Conservation (phyloP, 2,329 filamentous ascomycete species). For the Aaosphaeria pasadenensis region DNA sequence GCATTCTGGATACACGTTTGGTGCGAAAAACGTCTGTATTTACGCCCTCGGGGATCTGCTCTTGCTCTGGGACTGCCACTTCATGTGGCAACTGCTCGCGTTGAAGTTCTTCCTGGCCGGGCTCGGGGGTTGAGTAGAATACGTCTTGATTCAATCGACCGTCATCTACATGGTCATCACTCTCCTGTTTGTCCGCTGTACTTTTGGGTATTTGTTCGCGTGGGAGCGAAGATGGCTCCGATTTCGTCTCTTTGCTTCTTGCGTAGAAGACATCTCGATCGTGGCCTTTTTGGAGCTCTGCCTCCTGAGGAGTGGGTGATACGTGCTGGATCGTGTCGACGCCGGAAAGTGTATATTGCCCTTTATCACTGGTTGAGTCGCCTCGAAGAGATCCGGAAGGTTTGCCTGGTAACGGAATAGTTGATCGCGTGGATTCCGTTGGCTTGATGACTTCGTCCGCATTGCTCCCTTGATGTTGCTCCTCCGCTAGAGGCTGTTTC, state of each 20-base stretch:
- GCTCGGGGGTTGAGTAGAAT: constrained; percentile 43
- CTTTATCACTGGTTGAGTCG: constrained; percentile 46
- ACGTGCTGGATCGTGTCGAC: constrained; percentile 45
- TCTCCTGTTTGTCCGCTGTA: constrained; percentile 45
- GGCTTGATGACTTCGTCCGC: constrained; percentile 32
- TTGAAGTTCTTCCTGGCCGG: constrained; percentile 12
- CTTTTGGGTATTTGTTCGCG: constrained; percentile 55
- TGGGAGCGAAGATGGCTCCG: constrained; percentile 52
- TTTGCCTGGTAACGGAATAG: constrained; percentile 38
- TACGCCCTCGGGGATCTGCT: constrained; percentile 55
- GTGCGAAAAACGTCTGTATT: constrained; percentile 63
- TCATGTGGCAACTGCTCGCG: constrained; percentile 23
- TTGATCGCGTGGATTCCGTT: constrained; percentile 38
- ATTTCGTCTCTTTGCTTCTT: constrained; percentile 46
- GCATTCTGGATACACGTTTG: constrained; percentile 54
- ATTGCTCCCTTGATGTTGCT: constrained; percentile 12
- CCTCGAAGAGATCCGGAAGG: constrained; percentile 36
- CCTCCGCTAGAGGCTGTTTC: constrained; percentile 33
- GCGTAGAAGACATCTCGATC: constrained; percentile 58
- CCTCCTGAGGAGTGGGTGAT: constrained; percentile 14
- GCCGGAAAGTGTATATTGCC: constrained; percentile 46
- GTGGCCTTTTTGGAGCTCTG: constrained; percentile 35
- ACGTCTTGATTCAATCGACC: constrained; percentile 54
- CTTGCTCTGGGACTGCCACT: constrained; percentile 29
- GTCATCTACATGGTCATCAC: constrained; percentile 40